Conservation (phyloP, 1,284 basidiomycete species). For the Tilletiopsis washingtonensis region DNA sequence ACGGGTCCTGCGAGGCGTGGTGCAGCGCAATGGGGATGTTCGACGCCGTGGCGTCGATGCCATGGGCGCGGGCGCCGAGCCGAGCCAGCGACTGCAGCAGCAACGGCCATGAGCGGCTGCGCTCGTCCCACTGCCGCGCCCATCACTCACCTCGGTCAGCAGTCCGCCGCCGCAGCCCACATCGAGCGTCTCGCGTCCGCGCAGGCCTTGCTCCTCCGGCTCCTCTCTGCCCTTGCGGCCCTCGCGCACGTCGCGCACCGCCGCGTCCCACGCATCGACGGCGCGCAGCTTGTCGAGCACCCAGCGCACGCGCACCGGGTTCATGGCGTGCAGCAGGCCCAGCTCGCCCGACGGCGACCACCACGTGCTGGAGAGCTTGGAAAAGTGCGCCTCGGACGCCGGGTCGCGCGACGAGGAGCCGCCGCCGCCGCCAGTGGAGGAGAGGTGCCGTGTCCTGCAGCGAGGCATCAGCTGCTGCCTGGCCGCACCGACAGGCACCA, state of each 20-base stretch:
- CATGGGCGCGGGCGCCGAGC: constrained; percentile 74
- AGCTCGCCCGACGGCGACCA: constrained; percentile 96
- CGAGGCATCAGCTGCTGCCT: too few species aligned
- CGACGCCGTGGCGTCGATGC: constrained; percentile 78
- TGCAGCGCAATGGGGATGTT: constrained; percentile 79
- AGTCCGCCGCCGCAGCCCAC: constrained; percentile 94
- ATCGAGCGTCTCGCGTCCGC: constrained; percentile 65
- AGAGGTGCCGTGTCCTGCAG: too few species aligned
- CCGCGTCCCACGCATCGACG: constrained; percentile 33
- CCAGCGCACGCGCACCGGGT: constrained; percentile 78
- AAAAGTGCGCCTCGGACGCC: constrained; percentile 84
- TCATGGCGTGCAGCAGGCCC: constrained; percentile 85
- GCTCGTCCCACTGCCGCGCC: too few species aligned
- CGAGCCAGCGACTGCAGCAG: constrained; percentile 77
- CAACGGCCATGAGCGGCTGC: too few species aligned
- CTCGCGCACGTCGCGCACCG: constrained; percentile 16
- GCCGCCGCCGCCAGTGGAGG: too few species aligned
- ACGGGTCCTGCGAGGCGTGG: constrained; percentile 73
- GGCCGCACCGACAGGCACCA: neutral
- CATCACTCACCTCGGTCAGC: constrained; percentile 67
- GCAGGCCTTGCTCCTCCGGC: constrained; percentile 29
- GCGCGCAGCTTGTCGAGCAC: constrained; percentile 64
- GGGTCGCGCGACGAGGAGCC: constrained; percentile 47
- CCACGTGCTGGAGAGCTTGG: constrained; percentile 82
- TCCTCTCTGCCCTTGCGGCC: too few species aligned